Percentiles rank a stretch among this genome's conserved stretches.
phyloP scores from a whole-genome alignment of 768 basidiomycete genomes.

The Baorangia bicolor region DNA sequence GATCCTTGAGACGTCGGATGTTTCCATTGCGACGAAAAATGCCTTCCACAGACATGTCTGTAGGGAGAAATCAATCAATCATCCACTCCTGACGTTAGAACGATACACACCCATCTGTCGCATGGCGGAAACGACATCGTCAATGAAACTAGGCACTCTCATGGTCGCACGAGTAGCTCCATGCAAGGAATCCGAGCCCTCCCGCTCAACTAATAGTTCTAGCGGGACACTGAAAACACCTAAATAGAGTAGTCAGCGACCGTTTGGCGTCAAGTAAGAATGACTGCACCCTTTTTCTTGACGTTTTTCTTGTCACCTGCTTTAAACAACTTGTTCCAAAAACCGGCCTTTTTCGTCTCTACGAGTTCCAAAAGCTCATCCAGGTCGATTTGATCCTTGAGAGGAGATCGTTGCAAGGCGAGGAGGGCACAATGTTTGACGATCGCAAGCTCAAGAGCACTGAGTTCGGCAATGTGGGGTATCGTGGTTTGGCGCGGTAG shows the following conservation, averaged over 20 bases:
- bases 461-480: conserved; percentile 83
- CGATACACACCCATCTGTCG: conserved; percentile 86
- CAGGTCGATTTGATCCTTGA: conserved; percentile 81
- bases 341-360: conserved; percentile 88
- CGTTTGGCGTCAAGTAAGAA: not conserved
- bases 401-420: conserved; percentile 69
- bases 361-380: conserved; percentile 94
- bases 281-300: conserved; percentile 78
- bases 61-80: conserved; percentile 3
- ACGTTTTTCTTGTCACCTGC: conserved; percentile 85
- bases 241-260: conserved; percentile 31
- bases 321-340: conserved; percentile 97
- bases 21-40: conserved; percentile 99
- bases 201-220: conserved; percentile 88
- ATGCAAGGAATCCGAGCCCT: conserved; percentile 92
- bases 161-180: conserved; percentile 84
- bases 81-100: not conserved
- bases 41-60: conserved; percentile 99
- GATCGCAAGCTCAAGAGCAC: conserved; percentile 80
- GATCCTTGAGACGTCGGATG: conserved; percentile 87
- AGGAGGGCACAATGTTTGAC: conserved; percentile 91
- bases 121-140: conserved; percentile 98
- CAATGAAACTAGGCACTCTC: conserved; percentile 94
- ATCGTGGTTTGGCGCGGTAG: conserved; percentile 74
- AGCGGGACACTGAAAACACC: conserved; percentile 94